Conservation (phyloP, 768 basidiomycete genomes). For the Lactifluus hygrophoroides region DNA sequence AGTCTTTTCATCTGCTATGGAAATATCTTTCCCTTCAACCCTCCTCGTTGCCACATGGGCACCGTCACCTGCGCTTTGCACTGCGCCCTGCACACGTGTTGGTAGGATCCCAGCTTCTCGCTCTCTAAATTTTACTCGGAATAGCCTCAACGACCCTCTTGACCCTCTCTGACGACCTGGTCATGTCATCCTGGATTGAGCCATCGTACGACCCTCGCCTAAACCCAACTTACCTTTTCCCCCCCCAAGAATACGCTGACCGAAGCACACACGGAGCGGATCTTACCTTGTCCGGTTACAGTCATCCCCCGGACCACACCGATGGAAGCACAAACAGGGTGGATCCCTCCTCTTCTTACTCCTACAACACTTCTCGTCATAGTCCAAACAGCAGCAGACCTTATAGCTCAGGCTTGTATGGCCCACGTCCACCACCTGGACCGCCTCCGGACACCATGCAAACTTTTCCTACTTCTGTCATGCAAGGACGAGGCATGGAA, state of each 20-base stretch:
- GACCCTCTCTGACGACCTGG: not conserved
- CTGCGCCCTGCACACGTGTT: constrained; percentile 17
- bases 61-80: constrained; percentile 13
- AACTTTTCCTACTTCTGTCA: not conserved
- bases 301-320: not conserved
- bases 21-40: not conserved
- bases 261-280: constrained; percentile 1
- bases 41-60: constrained; percentile 11
- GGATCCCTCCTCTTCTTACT: constrained; percentile 1
- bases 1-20: not conserved
- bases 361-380: constrained; percentile 3
- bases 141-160: not conserved
- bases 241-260: not conserved
- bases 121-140: not conserved
- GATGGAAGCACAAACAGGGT: not conserved
- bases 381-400: constrained; percentile 14
- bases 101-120: not conserved
- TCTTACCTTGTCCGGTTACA: not conserved
- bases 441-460: constrained; percentile 4
- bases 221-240: not conserved
- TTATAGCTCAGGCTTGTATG: constrained; percentile 3
- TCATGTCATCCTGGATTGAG: constrained; percentile 13
- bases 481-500: not conserved
- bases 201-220: not conserved
- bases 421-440: constrained; percentile 13